Evolutionary conservation across 495 filamentous ascomycete species (phyloP).

Genomic region (Tuber indicum): DNA sequence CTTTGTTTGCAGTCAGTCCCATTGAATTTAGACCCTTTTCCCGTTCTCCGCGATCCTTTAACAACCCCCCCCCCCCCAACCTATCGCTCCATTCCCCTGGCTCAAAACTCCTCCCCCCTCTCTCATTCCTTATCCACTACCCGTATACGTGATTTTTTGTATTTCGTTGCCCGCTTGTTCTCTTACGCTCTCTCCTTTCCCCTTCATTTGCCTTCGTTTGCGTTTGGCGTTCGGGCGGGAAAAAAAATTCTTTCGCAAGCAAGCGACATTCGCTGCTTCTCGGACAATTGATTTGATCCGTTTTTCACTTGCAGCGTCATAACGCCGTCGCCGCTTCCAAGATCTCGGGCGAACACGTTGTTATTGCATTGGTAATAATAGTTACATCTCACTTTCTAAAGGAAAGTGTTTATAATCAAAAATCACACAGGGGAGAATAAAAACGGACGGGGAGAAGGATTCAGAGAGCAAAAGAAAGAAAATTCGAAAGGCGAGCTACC

Average conservation of each 20-base stretch:
- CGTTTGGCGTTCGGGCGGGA: not conserved
- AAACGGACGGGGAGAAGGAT: conserved; percentile 6
- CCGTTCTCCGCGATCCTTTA: conserved; percentile 15
- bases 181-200: not conserved
- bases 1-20: conserved; percentile 1
- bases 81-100: not conserved
- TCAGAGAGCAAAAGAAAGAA: conserved; percentile 4
- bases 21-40: conserved; percentile 27
- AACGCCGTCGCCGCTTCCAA: not conserved
- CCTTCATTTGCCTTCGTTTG: not conserved
- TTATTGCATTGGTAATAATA: conserved; percentile 6
- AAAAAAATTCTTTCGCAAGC: not conserved
- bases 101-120: conserved; percentile 7
- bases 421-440: not conserved
- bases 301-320: conserved; percentile 4
- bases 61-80: conserved; percentile 9
- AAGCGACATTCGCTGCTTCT: not conserved
- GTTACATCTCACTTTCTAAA: not conserved
- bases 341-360: conserved; percentile 4
- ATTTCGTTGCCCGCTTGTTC: not conserved
- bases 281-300: conserved; percentile 1
- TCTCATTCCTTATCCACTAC: conserved; percentile 22
- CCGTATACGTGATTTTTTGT: conserved; percentile 4
- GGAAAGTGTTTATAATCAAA: not conserved
- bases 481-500: not conserved